A percentile compares a stretch with the other conserved stretches of the same genome.
Conservation (phyloP, 371 early-diverging fungal species). For the Mucor saturninus region DNA sequence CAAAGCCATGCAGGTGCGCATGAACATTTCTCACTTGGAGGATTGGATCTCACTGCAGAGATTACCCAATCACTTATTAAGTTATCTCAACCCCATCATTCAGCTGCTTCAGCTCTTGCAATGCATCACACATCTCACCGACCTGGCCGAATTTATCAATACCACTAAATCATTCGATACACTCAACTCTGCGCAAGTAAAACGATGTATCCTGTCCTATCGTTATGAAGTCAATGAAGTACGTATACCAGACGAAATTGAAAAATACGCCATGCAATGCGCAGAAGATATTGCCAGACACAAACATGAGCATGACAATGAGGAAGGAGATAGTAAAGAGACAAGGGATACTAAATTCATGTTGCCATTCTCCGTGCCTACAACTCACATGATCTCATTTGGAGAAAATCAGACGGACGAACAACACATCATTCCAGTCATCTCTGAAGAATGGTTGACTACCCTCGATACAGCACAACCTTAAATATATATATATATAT, state of each 20-base stretch:
- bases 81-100: conserved; percentile 65
- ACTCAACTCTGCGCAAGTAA: conserved; percentile 74
- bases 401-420: conserved; percentile 8
- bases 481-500: background rate
- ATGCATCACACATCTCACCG: conserved; percentile 69
- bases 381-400: conserved; percentile 37
- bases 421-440: conserved; percentile 30
- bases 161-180: conserved; percentile 66
- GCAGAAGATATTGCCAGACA: conserved; percentile 66
- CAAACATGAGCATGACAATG: conserved; percentile 37
- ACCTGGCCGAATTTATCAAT: conserved; percentile 72
- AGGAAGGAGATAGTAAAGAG: conserved; percentile 50
- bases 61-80: conserved; percentile 50
- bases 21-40: conserved; percentile 82
- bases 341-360: conserved; percentile 55
- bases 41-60: conserved; percentile 81
- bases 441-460: conserved; percentile 50
- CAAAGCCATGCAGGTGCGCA: conserved; percentile 83
- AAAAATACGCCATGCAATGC: conserved; percentile 70
- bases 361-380: conserved; percentile 62
- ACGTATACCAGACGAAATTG: conserved; percentile 71
- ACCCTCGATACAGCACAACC: conserved; percentile 33
- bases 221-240: conserved; percentile 86
- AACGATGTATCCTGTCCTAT: conserved; percentile 77
- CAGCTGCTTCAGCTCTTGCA: conserved; percentile 86